Evolutionary conservation across 176 grass and related monocot genomes (phyloP).

Genomic region (Puccinellia tenuiflora): DNA sequence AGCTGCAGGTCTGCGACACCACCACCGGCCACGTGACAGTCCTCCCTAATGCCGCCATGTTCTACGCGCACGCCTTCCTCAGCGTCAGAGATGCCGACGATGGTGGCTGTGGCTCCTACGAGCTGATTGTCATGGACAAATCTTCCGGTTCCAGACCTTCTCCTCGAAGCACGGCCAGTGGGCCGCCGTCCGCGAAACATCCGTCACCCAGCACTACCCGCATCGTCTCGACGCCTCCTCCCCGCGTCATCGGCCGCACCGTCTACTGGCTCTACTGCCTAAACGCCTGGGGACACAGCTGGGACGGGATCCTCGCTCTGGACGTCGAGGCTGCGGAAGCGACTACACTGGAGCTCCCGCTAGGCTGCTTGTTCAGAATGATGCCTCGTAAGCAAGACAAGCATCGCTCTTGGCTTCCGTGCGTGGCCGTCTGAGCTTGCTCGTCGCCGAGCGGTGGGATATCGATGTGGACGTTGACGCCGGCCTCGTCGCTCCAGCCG

Average conservation of each 20-base stretch:
- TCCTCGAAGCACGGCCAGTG: background rate
- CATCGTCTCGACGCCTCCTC: background rate
- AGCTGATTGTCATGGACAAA: background rate
- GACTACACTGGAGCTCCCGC: background rate
- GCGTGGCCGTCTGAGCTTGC: background rate
- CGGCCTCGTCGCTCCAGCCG: no score
- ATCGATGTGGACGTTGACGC: background rate
- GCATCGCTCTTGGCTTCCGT: background rate
- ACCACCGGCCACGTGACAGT: background rate
- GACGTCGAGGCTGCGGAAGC: background rate
- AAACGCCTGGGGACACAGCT: no score
- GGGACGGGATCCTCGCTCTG: background rate
- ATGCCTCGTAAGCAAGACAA: fast-evolving
- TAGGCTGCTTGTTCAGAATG: background rate
- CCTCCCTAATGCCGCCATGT: no score
- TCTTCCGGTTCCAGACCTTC: background rate
- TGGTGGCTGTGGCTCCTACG: background rate
- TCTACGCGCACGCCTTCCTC: background rate
- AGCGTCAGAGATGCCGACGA: background rate
- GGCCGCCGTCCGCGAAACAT: background rate
- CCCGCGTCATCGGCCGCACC: background rate
- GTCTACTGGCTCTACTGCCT: background rate
- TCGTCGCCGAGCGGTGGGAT: background rate
- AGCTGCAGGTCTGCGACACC: background rate
- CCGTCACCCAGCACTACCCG: background rate